Conservation (phyloP, 2,329 filamentous ascomycete genomes). For the Lizonia empirigonia region DNA sequence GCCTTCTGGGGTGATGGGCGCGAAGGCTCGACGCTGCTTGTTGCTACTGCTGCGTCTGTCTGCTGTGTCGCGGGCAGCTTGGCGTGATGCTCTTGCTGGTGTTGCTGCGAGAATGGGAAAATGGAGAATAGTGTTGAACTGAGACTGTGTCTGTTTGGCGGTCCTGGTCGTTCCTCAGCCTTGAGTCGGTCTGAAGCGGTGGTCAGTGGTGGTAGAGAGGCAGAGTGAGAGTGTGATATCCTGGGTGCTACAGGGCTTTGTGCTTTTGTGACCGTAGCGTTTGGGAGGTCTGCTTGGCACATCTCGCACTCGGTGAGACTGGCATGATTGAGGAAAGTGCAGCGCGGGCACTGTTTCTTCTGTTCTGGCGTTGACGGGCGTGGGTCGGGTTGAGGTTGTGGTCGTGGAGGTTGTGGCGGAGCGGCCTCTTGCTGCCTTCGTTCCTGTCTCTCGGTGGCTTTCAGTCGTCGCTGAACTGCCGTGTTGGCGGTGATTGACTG, state of each 20-base stretch:
- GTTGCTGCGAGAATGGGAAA: constrained; percentile 44
- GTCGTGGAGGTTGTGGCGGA: constrained; percentile 26
- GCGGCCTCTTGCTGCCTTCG: constrained; percentile 19
- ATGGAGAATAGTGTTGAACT: constrained; percentile 44
- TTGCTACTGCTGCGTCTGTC: constrained; percentile 1
- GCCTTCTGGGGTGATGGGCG: background rate
- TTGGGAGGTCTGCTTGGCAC: constrained; percentile 38
- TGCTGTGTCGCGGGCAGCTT: constrained; percentile 36
- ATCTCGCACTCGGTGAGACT: constrained; percentile 42
- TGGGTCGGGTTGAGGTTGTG: constrained; percentile 13
- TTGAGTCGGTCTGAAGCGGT: constrained; percentile 6
- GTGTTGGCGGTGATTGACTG: constrained; percentile 22
- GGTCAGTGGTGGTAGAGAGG: constrained; percentile 32
- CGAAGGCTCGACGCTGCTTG: background rate
- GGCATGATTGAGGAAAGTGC: constrained; percentile 44
- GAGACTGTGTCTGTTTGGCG: constrained; percentile 40
- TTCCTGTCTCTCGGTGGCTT: background rate
- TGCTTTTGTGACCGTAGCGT: constrained; percentile 29
- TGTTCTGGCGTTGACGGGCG: constrained; percentile 32
- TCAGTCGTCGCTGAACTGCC: constrained; percentile 17
- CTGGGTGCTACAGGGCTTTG: constrained; percentile 27
- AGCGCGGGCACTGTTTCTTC: constrained; percentile 44
- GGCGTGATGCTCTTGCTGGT: constrained; percentile 39
- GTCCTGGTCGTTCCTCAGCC: constrained; percentile 21
- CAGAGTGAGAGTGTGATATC: constrained; percentile 37